Percentiles rank a stretch among this genome's conserved stretches.
Evolutionary conservation across 2,329 filamentous ascomycete genomes (phyloP).

Genomic region (Chaetomium sp.): DNA sequence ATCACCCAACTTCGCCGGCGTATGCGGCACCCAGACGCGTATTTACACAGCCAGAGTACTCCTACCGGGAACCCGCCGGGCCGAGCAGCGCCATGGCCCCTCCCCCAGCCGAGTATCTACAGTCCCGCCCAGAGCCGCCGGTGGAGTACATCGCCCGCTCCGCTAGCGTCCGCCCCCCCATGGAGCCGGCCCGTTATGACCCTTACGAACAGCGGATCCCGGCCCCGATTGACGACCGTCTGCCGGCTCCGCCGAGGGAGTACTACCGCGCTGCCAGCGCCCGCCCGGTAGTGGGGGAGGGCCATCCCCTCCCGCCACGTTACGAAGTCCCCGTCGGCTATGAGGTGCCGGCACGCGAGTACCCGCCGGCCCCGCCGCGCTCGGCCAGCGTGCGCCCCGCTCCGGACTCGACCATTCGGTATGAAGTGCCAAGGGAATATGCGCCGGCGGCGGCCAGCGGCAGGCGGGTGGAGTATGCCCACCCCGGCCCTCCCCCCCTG

Average conservation of each 20-base stretch:
- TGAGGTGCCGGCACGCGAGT: conserved; percentile 24
- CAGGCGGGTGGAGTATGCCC: conserved; percentile 48
- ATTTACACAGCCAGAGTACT: conserved; percentile 64
- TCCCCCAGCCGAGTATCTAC: conserved; percentile 50
- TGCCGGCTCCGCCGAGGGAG: conserved; percentile 45
- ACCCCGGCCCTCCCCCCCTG: conserved; percentile 30
- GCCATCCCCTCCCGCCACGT: conserved; percentile 18
- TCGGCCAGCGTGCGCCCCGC: conserved; percentile 34
- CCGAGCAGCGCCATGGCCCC: conserved; percentile 48
- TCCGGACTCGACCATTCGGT: conserved; percentile 36
- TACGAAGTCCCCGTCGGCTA: conserved; percentile 35
- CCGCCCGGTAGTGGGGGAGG: conserved; percentile 23
- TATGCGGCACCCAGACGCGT: conserved; percentile 55
- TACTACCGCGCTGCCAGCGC: conserved; percentile 41
- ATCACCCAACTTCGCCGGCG: conserved; percentile 54
- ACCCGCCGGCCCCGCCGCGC: conserved; percentile 23
- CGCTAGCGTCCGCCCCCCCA: conserved; percentile 56
- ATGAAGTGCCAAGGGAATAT: conserved; percentile 38
- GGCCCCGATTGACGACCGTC: conserved; percentile 45
- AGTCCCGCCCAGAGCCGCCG: conserved; percentile 48
- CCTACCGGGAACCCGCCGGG: conserved; percentile 56
- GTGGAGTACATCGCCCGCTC: conserved; percentile 58
- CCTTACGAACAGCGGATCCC: conserved; percentile 36
- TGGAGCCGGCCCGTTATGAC: conserved; percentile 37
- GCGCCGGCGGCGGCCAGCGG: conserved; percentile 49